Conservation (phyloP, 805 yeast species). For the Lipomyces japonicus region DNA sequence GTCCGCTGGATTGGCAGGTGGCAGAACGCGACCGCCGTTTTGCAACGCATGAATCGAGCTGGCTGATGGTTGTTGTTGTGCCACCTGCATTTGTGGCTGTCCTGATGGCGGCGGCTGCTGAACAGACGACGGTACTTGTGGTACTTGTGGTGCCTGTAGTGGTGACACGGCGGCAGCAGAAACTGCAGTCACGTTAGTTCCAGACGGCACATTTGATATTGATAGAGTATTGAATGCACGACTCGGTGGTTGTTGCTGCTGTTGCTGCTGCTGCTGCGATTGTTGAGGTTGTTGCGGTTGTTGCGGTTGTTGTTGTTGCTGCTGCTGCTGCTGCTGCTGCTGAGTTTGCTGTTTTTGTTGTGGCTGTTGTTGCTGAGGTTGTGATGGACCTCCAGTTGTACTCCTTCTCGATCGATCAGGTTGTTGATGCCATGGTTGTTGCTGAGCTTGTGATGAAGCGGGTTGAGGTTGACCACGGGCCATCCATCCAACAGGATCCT, state of each 20-base stretch:
- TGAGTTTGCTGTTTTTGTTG: background rate
- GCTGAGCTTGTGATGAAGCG: background rate
- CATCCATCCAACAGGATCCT: conserved; percentile 34
- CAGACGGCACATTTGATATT: conserved; percentile 2
- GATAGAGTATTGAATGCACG: background rate
- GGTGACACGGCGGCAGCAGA: conserved; percentile 5
- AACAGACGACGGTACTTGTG: background rate
- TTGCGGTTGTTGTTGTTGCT: conserved; percentile 16
- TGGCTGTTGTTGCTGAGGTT: too few relatives aligned
- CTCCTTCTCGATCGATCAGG: conserved; percentile 34
- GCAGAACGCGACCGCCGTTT: conserved; percentile 41
- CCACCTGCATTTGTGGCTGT: conserved; percentile 2
- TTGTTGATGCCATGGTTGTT: conserved; percentile 20
- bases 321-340: conserved; percentile 1
- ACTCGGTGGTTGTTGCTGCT: conserved; percentile 3
- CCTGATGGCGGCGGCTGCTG: conserved; percentile 8
- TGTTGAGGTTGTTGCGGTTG: background rate
- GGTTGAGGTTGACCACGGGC: background rate
- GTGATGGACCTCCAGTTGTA: conserved; percentile 21
- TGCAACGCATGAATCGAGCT: conserved; percentile 39
- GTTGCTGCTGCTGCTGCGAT: conserved; percentile 2
- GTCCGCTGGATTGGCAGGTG: conserved; percentile 90
- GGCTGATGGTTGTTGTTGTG: conserved; percentile 5
- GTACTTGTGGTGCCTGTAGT: background rate
- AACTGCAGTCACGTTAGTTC: conserved; percentile 2